Percentiles rank a stretch among this genome's conserved stretches.
Evolutionary conservation across 768 basidiomycete species (phyloP).

Genomic region (Phaffia australis): DNA sequence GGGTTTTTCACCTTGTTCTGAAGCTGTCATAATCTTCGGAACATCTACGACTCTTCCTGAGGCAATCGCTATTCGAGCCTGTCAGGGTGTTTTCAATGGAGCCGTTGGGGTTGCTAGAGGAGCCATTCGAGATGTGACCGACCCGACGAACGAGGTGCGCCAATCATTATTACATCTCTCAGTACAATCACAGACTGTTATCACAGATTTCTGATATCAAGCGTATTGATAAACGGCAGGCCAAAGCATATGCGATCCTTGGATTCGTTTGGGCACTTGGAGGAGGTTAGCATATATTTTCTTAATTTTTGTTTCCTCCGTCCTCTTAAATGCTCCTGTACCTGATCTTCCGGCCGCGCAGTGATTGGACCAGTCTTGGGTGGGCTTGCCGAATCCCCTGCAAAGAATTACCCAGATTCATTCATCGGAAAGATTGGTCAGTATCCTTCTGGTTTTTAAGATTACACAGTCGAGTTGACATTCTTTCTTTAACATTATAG

Average conservation of each 20-base stretch:
- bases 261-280: conserved; percentile 96
- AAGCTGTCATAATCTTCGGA: conserved; percentile 36
- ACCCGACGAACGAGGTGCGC: conserved; percentile 66
- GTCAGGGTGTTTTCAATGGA: conserved; percentile 86
- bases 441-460: not conserved
- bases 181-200: no score
- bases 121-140: conserved; percentile 74
- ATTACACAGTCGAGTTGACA: not conserved
- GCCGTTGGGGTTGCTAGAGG: conserved; percentile 80
- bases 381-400: conserved; percentile 47
- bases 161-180: no score
- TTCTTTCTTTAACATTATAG: conserved; percentile 11
- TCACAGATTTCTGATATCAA: no score
- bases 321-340: not conserved
- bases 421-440: conserved; percentile 49
- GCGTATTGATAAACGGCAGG: conserved; percentile 33
- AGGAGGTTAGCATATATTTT: conserved; percentile 45
- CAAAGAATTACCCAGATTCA: conserved; percentile 67
- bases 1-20: not conserved
- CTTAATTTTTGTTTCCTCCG: not conserved
- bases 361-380: conserved; percentile 53
- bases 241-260: conserved; percentile 61
- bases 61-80: conserved; percentile 71
- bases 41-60: conserved; percentile 46
- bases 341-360: not conserved